Base-by-base conservation (phyloP, 2,329 filamentous ascomycete species). In the Tolypocladium ovalisporum region DNA sequence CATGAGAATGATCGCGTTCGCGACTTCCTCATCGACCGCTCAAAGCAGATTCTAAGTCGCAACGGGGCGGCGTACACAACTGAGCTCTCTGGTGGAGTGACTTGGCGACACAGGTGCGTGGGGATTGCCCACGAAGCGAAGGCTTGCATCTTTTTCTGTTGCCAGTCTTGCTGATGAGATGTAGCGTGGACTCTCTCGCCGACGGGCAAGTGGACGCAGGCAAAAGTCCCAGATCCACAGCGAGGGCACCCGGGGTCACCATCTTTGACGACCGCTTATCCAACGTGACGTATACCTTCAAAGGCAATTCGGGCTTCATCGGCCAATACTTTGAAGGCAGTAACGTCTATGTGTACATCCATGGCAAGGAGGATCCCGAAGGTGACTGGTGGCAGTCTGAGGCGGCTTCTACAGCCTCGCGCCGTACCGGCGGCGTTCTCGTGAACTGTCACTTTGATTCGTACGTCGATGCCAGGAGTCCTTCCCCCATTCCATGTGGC, bases 381-480 rank as follows among this genome's bases (percentile, higher is more conserved):
- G 85, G 85, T 10, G 78, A 83, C 49, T 96, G 89, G 88, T 96
- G 88, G 89, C 77, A 79, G 37, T 70, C 69, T 51, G 67, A 63
- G 40, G 64, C 66, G 39, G 71, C 72, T 40, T 71, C 70, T 47
- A 71, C 74, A 61, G 72, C 74, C 60, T 77, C 78, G 27, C 78
- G 79, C 60, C 79, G 81, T 10, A 83, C 83, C 60, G 88, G 89
- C 22, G 90, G 91, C 36, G 90, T 96, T 22, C 79, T 99, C 51
- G 88, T 97, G 63, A 97, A 97, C 70, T 92, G 93, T 22, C 94
- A 97, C 69, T 96, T 94, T 68, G 94, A 96, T 73, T 83, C 81
- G 79, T 81, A 66, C 63, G 78, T 70, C 8, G 17, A 24, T 10
- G 29, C 47, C 15, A 10, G 29, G 15, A 29, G 24, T 2, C 10